phyloP scores from a whole-genome alignment of 2,329 filamentous ascomycete species.

The Botrytis tulipae region DNA sequence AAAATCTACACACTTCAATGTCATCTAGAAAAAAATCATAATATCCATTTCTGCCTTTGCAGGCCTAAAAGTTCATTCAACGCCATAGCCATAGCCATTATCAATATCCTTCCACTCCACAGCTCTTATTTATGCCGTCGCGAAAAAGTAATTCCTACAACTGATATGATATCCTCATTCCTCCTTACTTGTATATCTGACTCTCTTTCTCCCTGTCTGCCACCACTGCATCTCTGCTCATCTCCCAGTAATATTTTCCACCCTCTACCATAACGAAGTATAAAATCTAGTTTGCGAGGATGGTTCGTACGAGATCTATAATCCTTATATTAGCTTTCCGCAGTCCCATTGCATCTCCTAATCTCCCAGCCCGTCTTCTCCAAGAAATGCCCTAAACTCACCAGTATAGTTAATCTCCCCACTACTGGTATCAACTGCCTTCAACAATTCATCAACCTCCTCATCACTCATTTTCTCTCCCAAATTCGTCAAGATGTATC shows the following conservation, averaged over 20 bases:
- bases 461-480: conserved; percentile 99
- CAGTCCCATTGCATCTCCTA: neutral
- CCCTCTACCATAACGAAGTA: neutral
- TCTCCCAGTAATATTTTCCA: neutral
- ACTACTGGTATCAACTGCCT: conserved; percentile 93
- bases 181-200: conserved; percentile 4
- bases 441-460: conserved; percentile 97
- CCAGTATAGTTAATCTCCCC: conserved; percentile 98
- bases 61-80: conserved; percentile 22
- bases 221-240: neutral
- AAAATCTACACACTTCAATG: neutral
- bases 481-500: conserved; percentile 96
- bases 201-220: neutral
- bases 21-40: neutral
- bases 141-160: conserved; percentile 27
- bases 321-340: conserved; percentile 17
- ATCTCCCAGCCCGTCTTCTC: neutral
- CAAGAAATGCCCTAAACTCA: conserved; percentile 45
- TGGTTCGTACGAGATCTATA: conserved; percentile 77
- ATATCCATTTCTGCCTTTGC: conserved; percentile 11
- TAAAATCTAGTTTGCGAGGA: conserved; percentile 70
- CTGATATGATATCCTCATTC: conserved; percentile 23
- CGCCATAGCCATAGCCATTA: conserved; percentile 21
- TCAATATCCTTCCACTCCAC: conserved; percentile 23
- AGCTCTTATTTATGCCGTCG: conserved; percentile 29